Percentiles rank a stretch among this genome's conserved stretches.
Evolutionary conservation across 371 early-diverging fungal genomes (phyloP).

Genomic region (Dipsacomyces acuminosporus): DNA sequence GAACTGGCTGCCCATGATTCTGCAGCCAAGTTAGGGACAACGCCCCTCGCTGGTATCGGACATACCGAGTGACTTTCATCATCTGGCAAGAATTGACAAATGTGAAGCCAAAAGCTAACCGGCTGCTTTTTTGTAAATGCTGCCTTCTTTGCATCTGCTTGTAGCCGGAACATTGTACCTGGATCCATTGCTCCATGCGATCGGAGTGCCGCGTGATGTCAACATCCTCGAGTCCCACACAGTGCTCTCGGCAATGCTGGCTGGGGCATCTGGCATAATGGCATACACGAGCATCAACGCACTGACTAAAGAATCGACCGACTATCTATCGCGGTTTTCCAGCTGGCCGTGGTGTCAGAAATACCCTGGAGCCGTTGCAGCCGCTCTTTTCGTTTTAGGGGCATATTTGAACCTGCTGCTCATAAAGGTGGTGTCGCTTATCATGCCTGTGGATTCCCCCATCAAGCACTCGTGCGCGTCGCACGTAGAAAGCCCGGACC

Average conservation of each 20-base stretch:
- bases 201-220: constrained; percentile 13
- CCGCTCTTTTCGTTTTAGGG: constrained; percentile 28
- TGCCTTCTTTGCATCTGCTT: background rate
- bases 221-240: constrained; percentile 38
- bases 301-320: constrained; percentile 33
- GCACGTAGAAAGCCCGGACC: constrained; percentile 27
- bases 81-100: too few species aligned
- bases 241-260: constrained; percentile 32
- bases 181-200: constrained; percentile 31
- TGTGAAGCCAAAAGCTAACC: too few species aligned
- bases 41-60: too few species aligned
- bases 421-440: constrained; percentile 13
- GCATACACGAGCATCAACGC: constrained; percentile 38
- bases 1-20: too few species aligned
- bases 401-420: constrained; percentile 34
- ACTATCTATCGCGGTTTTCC: constrained; percentile 12
- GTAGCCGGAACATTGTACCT: constrained; percentile 31
- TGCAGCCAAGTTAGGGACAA: too few species aligned
- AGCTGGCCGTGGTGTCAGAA: constrained; percentile 7
- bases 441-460: constrained; percentile 30
- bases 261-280: constrained; percentile 36
- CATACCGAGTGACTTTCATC: too few species aligned
- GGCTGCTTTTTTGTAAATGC: too few species aligned
- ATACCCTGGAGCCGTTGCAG: constrained; percentile 19
- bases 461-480: constrained; percentile 34